Percentiles rank a stretch among this genome's conserved stretches.
Conservation (phyloP, 805 yeast species). For the Deakozyma indianensis region DNA sequence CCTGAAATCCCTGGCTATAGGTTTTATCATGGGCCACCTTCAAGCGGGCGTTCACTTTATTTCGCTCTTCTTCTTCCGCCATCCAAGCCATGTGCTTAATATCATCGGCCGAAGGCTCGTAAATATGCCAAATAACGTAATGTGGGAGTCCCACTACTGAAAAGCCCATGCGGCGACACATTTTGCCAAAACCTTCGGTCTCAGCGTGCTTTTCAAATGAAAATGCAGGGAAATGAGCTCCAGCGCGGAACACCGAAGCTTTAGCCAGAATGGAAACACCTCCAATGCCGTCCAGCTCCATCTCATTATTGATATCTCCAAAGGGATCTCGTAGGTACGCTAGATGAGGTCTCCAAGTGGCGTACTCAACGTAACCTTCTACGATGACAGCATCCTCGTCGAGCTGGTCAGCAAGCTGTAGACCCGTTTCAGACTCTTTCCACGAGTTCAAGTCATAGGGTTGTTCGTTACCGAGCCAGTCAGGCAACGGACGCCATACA, state of each 20-base stretch:
- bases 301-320: slow-evolving; percentile 77
- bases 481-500: slow-evolving; percentile 96
- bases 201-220: slow-evolving; percentile 95
- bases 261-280: slow-evolving; percentile 88
- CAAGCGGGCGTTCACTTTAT: slow-evolving; percentile 21
- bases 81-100: slow-evolving; percentile 48
- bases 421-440: slow-evolving; percentile 75
- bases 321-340: slow-evolving; percentile 91
- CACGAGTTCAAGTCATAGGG: slow-evolving; percentile 95
- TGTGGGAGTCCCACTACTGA: slow-evolving; percentile 87
- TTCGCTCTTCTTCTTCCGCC: slow-evolving; percentile 28
- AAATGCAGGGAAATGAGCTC: slow-evolving; percentile 93
- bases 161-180: slow-evolving; percentile 77
- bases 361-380: slow-evolving; percentile 94
- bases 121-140: slow-evolving; percentile 93
- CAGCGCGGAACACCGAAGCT: slow-evolving; percentile 73
- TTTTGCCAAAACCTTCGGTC: slow-evolving; percentile 92
- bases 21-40: slow-evolving; percentile 23
- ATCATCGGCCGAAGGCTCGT: slow-evolving; percentile 92
- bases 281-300: slow-evolving; percentile 93
- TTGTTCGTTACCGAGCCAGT: slow-evolving; percentile 79
- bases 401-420: slow-evolving; percentile 30
- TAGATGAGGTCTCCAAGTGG: slow-evolving; percentile 95
- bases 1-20: slow-evolving; percentile 69
- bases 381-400: slow-evolving; percentile 95